phyloP scores from a whole-genome alignment of 2,329 filamentous ascomycete species.

The Talaromyces sp. region DNA sequence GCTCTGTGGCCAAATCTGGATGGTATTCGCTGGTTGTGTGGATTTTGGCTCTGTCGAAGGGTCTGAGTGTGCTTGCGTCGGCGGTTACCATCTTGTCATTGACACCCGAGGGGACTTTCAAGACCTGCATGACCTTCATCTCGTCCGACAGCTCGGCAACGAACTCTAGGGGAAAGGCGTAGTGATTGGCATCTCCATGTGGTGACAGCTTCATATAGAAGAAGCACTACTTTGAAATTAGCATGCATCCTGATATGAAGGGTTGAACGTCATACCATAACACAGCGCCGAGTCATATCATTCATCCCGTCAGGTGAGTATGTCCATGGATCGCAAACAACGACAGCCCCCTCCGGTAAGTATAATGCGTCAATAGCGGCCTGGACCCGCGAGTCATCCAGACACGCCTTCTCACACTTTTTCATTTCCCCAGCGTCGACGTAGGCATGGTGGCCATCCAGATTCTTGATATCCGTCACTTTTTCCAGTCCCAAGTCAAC shows the following conservation, averaged over 20 bases:
- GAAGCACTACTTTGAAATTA: slow-evolving; percentile 24
- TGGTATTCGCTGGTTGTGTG: slow-evolving; percentile 40
- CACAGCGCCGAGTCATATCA: slow-evolving; percentile 10
- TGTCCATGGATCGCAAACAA: slow-evolving; percentile 14
- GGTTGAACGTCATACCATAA: background rate
- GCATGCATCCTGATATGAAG: no score
- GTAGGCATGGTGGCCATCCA: slow-evolving; percentile 3
- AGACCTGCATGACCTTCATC: slow-evolving; percentile 52
- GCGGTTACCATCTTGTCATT: slow-evolving; percentile 25
- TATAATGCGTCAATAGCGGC: slow-evolving; percentile 1
- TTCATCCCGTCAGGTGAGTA: slow-evolving; percentile 12
- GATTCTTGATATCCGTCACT: background rate
- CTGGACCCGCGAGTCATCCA: slow-evolving; percentile 11
- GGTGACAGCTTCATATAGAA: slow-evolving; percentile 44
- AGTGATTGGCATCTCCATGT: slow-evolving; percentile 55
- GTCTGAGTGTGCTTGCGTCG: slow-evolving; percentile 24
- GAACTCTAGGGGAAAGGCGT: slow-evolving; percentile 58
- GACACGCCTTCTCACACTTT: background rate
- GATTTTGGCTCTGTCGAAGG: slow-evolving; percentile 46
- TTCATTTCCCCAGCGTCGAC: slow-evolving; percentile 11
- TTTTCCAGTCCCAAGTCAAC: background rate
- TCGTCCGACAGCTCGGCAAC: slow-evolving; percentile 53
- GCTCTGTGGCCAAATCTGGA: slow-evolving; percentile 31
- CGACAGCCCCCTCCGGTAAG: slow-evolving; percentile 8
- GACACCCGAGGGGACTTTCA: slow-evolving; percentile 47